Conservation (phyloP, 257 asterid species). For the Plantago elongata region DNA sequence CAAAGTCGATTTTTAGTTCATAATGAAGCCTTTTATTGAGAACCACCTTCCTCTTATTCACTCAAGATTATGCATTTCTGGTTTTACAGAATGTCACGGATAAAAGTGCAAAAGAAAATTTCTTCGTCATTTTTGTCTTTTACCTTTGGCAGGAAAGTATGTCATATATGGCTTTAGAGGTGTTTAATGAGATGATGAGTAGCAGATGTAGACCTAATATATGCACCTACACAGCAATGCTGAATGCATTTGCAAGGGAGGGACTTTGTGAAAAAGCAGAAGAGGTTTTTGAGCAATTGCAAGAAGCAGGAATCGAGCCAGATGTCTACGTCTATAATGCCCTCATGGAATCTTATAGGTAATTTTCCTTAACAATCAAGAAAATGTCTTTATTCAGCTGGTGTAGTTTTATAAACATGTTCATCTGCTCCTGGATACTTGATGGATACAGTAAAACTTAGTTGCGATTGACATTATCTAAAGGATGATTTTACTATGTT, state of each 20-base stretch:
- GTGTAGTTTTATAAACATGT: not conserved
- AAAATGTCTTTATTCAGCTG: not conserved
- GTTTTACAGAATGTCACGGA: not conserved
- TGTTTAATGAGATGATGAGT: conserved; percentile 63
- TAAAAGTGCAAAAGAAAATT: too few species aligned
- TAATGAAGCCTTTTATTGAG: not conserved
- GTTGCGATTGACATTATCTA: not conserved
- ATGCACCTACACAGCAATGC: conserved; percentile 77
- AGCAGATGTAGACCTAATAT: conserved; percentile 70
- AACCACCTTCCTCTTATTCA: not conserved
- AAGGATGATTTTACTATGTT: conserved; percentile 5
- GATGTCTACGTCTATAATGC: conserved; percentile 85
- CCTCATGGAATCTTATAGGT: conserved; percentile 94
- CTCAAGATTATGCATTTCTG: not conserved
- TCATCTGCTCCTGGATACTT: not conserved
- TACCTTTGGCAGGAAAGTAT: conserved; percentile 44
- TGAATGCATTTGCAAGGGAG: conserved; percentile 80
- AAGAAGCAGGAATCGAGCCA: conserved; percentile 83
- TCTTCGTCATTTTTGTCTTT: conserved; percentile 5
- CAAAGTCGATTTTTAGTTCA: not conserved
- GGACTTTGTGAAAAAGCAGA: conserved; percentile 86
- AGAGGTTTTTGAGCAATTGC: conserved; percentile 71
- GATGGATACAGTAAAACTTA: not conserved
- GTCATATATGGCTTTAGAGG: conserved; percentile 78
- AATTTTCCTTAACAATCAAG: not conserved